Evolutionary conservation across 768 basidiomycete species (phyloP).

Genomic region (Pisolithus marmoratus): DNA sequence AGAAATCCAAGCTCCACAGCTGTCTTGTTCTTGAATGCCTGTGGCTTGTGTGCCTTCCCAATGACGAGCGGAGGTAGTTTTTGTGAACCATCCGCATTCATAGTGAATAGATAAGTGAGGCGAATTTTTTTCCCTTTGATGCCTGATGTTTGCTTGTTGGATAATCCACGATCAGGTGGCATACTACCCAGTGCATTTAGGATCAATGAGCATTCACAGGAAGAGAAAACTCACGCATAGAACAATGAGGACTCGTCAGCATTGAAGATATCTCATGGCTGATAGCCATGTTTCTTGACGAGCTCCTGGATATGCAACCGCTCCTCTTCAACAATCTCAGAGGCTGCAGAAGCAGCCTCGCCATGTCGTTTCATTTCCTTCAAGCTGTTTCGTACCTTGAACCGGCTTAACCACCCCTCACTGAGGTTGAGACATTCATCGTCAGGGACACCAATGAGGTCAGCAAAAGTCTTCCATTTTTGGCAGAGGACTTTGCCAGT

Average conservation of each 20-base stretch:
- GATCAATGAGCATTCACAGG: background rate
- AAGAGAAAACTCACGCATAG: too few species aligned
- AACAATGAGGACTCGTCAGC: too few species aligned
- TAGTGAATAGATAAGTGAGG: slow-evolving; percentile 4
- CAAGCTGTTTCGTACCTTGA: too few species aligned
- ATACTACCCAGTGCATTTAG: slow-evolving; percentile 1
- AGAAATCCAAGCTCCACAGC: slow-evolving; percentile 24
- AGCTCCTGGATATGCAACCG: slow-evolving; percentile 18
- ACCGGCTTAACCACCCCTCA: too few species aligned
- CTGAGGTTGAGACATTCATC: too few species aligned
- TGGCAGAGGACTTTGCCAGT: too few species aligned
- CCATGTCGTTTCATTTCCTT: slow-evolving; percentile 26
- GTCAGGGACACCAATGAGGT: too few species aligned
- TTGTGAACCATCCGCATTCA: slow-evolving; percentile 30
- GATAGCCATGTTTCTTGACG: too few species aligned
- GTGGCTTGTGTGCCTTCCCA: too few species aligned
- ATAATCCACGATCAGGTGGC: background rate
- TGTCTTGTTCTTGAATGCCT: slow-evolving; percentile 12
- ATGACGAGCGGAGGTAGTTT: slow-evolving; percentile 23
- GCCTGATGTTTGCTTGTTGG: background rate
- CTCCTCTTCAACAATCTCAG: slow-evolving; percentile 21
- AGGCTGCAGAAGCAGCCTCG: slow-evolving; percentile 27
- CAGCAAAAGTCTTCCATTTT: too few species aligned
- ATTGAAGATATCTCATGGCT: too few species aligned
- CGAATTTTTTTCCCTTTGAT: slow-evolving; percentile 1